Conservation (phyloP, 2,329 filamentous ascomycete genomes). For the Fonsecaea pedrosoi region DNA sequence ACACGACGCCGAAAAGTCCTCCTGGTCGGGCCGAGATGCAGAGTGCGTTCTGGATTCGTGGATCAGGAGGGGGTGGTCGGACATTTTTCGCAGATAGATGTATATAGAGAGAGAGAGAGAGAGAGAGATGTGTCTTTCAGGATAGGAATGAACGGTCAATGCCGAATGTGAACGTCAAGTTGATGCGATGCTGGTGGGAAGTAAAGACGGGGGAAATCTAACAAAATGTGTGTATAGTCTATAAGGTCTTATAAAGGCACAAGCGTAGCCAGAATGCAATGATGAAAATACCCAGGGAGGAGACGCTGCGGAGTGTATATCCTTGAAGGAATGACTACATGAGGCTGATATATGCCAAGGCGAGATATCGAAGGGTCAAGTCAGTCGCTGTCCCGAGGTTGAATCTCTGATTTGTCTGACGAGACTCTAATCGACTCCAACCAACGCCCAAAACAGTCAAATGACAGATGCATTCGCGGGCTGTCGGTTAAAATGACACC, state of each 20-base stretch:
- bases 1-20: slow-evolving; percentile 15
- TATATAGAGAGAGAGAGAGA: neutral
- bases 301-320: too few relatives aligned
- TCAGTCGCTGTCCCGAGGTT: neutral
- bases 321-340: neutral
- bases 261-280: neutral
- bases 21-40: neutral
- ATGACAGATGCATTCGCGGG: neutral
- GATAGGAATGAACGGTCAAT: neutral
- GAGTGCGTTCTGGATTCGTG: slow-evolving; percentile 9
- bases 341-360: slow-evolving; percentile 4
- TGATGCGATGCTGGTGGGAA: too few relatives aligned
- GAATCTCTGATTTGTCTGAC: neutral
- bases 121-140: too few relatives aligned
- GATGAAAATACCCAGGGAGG: neutral
- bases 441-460: neutral
- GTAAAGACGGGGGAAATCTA: neutral
- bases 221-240: neutral
- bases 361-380: neutral
- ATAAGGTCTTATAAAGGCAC: neutral
- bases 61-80: slow-evolving; percentile 15
- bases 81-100: neutral
- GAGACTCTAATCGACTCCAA: neutral
- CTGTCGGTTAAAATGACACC: too few relatives aligned
- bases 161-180: too few relatives aligned